Conservation (phyloP, 345 rosid species). For the Eucalyptus erythrocorys region DNA sequence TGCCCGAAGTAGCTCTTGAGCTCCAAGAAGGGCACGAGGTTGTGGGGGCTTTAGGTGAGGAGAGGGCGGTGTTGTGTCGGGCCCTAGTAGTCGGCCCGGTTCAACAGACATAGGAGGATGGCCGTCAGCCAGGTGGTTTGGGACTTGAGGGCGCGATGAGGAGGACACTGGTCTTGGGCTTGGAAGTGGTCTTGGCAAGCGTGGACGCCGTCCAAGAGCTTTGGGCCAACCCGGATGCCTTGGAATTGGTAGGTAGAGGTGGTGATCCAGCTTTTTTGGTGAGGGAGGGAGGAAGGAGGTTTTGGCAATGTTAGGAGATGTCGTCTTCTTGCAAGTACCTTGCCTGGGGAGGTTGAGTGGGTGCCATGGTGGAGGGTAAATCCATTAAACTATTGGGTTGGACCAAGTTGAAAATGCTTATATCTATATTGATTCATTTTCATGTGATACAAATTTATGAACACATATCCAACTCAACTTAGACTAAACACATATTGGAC, state of each 20-base stretch:
- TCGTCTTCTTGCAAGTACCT: neutral
- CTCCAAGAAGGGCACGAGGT: neutral
- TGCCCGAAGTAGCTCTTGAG: neutral
- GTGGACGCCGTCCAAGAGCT: neutral
- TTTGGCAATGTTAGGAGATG: neutral
- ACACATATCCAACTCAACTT: too few relatives aligned
- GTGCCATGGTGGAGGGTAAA: neutral
- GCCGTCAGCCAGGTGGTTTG: neutral
- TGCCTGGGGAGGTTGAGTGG: neutral
- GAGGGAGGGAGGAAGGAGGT: neutral
- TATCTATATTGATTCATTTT: too few relatives aligned
- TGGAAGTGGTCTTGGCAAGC: neutral
- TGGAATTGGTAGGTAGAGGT: neutral
- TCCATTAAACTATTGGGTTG: too few relatives aligned
- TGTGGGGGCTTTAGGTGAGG: neutral
- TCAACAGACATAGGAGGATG: neutral
- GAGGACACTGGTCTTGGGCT: neutral
- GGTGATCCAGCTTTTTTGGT: neutral
- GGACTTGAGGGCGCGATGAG: neutral
- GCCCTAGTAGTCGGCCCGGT: neutral
- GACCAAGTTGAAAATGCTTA: too few relatives aligned
- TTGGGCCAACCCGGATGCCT: neutral
- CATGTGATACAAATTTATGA: too few relatives aligned
- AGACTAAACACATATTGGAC: fast-evolving
- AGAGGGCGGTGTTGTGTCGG: neutral